Evolutionary conservation across 768 basidiomycete species (phyloP).

Genomic region (Lentinula raphanica): DNA sequence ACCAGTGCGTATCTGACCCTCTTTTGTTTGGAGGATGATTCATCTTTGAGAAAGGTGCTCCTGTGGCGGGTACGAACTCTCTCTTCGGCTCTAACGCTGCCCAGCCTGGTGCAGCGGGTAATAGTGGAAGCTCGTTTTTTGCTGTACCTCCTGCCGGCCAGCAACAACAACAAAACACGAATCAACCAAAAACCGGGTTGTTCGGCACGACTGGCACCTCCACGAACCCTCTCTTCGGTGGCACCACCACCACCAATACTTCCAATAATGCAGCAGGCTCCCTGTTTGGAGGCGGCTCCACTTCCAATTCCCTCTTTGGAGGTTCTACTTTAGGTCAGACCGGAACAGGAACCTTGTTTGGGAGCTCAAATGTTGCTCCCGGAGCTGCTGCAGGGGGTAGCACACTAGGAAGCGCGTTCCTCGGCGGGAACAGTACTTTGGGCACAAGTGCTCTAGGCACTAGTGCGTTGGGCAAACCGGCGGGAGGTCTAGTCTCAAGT

Average conservation of each 20-base stretch:
- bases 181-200: slow-evolving; percentile 5
- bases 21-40: slow-evolving; percentile 9
- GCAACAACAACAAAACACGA: slow-evolving; percentile 11
- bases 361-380: slow-evolving; percentile 22
- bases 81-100: slow-evolving; percentile 18
- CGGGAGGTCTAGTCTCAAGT: slow-evolving; percentile 24
- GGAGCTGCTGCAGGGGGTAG: slow-evolving; percentile 24
- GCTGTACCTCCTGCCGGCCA: slow-evolving; percentile 11
- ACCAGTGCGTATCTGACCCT: slow-evolving; percentile 1
- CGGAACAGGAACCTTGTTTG: slow-evolving; percentile 21
- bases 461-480: slow-evolving; percentile 16
- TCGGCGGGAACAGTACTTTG: slow-evolving; percentile 21
- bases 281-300: slow-evolving; percentile 28
- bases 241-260: slow-evolving; percentile 9
- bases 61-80: slow-evolving; percentile 14
- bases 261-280: neutral
- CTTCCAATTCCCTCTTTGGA: slow-evolving; percentile 13
- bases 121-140: slow-evolving; percentile 13
- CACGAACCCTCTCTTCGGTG: slow-evolving; percentile 16
- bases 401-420: slow-evolving; percentile 6
- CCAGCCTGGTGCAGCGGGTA: slow-evolving; percentile 6
- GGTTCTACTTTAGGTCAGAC: slow-evolving; percentile 9
- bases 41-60: slow-evolving; percentile 19
- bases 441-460: slow-evolving; percentile 26
- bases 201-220: slow-evolving; percentile 8